Conservation (phyloP, 2,329 filamentous ascomycete species). For the Diaporthe capsici region DNA sequence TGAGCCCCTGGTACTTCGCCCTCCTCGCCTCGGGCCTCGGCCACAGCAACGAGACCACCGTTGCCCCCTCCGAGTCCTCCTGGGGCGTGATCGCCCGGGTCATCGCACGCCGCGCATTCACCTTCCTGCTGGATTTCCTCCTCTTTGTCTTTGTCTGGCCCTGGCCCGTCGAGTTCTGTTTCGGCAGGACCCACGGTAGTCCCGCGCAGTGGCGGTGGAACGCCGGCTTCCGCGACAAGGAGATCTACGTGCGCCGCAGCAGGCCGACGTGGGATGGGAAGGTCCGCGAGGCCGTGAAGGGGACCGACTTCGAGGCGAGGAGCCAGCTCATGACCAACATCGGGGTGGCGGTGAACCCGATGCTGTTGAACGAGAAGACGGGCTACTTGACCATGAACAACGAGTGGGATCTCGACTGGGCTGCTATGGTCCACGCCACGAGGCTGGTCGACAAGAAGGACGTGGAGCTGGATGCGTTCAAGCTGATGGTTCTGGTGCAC, state of each 20-base stretch:
- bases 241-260: conserved; percentile 86
- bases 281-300: conserved; percentile 66
- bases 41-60: conserved; percentile 74
- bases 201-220: conserved; percentile 81
- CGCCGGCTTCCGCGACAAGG: conserved; percentile 82
- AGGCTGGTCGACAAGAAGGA: conserved; percentile 75
- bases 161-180: conserved; percentile 81
- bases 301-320: conserved; percentile 61
- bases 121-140: conserved; percentile 81
- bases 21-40: conserved; percentile 77
- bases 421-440: conserved; percentile 82
- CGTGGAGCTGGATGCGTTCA: conserved; percentile 75
- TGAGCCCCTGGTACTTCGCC: conserved; percentile 80
- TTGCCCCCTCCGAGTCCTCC: conserved; percentile 69
- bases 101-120: conserved; percentile 71
- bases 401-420: conserved; percentile 91
- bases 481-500: conserved; percentile 78
- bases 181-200: conserved; percentile 69
- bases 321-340: conserved; percentile 74
- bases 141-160: conserved; percentile 78
- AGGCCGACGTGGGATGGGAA: conserved; percentile 76
- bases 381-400: conserved; percentile 89
- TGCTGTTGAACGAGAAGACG: conserved; percentile 81
- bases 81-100: conserved; percentile 70
- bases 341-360: conserved; percentile 76